Evolutionary conservation across 306 rosid species (phyloP).

Genomic region (Trifolium repens): DNA sequence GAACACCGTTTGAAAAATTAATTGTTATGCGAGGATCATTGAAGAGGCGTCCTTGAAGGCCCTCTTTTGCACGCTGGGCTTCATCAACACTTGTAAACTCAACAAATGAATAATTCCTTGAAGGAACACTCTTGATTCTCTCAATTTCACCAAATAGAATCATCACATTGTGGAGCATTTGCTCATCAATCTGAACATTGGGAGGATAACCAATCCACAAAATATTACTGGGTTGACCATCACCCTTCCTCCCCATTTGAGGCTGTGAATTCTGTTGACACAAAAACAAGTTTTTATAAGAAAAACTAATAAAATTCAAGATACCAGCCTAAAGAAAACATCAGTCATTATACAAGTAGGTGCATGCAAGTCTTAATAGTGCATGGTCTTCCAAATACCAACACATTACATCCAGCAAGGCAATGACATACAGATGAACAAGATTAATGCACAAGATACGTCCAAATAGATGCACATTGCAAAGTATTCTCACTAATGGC

Average conservation of each 20-base stretch:
- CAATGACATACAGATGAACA: conserved; percentile 24
- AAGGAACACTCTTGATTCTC: conserved; percentile 87
- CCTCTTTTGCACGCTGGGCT: conserved; percentile 99
- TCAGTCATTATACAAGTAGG: conserved; percentile 17
- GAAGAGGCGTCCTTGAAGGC: conserved; percentile 96
- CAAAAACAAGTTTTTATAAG: conserved; percentile 29
- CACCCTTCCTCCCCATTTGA: conserved; percentile 64
- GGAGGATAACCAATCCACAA: conserved; percentile 97
- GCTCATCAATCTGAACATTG: conserved; percentile 90
- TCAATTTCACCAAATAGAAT: conserved; percentile 98
- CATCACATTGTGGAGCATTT: conserved; percentile 99
- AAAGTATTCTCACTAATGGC: conserved; percentile 62
- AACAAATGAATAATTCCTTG: conserved; percentile 85
- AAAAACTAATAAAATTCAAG: conserved; percentile 24
- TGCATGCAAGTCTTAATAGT: conserved; percentile 2
- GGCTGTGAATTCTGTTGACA: conserved; percentile 68
- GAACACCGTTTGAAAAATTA: conserved; percentile 84
- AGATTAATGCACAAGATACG: background rate
- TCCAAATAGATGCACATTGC: conserved; percentile 40
- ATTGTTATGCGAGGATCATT: conserved; percentile 93
- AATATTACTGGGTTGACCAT: conserved; percentile 74
- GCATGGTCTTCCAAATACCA: conserved; percentile 18
- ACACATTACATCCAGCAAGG: conserved; percentile 14
- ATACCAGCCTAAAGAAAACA: conserved; percentile 8
- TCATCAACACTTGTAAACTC: conserved; percentile 97